These are phyloP conservation scores for Thermothielavioides terrestris DNA, from an alignment of 495 filamentous ascomycete species.

Conservation along the genomic window DNA sequence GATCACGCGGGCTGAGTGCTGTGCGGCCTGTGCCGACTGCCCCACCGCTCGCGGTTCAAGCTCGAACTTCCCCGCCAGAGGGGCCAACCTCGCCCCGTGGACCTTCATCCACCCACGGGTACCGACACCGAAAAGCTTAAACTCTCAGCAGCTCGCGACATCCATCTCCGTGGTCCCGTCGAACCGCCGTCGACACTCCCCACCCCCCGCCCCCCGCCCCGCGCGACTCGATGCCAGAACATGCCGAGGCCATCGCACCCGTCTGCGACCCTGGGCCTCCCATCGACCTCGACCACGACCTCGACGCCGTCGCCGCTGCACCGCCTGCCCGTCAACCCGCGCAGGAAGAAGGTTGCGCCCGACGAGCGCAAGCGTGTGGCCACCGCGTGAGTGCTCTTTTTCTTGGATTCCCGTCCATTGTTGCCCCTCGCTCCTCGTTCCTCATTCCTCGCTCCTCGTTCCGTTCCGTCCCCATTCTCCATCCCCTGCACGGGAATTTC, in stretches of 20 bases:
- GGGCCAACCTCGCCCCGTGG: conserved; percentile 12
- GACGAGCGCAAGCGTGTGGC: conserved; percentile 31
- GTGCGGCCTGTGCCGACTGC: background rate
- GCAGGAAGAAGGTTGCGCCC: conserved; percentile 27
- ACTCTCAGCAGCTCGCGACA: conserved; percentile 14
- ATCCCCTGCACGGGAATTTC: no score
- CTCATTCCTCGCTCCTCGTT: background rate
- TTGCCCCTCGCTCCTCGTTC: background rate
- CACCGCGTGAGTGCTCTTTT: conserved; percentile 24
- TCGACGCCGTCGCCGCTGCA: conserved; percentile 8
- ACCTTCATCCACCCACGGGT: conserved; percentile 20
- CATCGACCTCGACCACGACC: conserved; percentile 4
- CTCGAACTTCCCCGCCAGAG: background rate
- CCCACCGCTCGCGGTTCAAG: background rate
- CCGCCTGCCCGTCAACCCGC: conserved; percentile 33
- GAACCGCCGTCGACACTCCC: background rate
- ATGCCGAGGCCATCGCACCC: conserved; percentile 18
- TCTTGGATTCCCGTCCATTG: no score
- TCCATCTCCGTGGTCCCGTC: background rate
- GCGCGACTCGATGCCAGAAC: conserved; percentile 8
- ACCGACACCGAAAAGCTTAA: conserved; percentile 24
- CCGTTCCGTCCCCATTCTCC: no score
- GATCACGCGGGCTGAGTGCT: background rate
- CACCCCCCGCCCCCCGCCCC: background rate
- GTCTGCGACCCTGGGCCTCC: background rate